phyloP scores from a whole-genome alignment of 1,139 yeast genomes.

The Spathaspora sp. region DNA sequence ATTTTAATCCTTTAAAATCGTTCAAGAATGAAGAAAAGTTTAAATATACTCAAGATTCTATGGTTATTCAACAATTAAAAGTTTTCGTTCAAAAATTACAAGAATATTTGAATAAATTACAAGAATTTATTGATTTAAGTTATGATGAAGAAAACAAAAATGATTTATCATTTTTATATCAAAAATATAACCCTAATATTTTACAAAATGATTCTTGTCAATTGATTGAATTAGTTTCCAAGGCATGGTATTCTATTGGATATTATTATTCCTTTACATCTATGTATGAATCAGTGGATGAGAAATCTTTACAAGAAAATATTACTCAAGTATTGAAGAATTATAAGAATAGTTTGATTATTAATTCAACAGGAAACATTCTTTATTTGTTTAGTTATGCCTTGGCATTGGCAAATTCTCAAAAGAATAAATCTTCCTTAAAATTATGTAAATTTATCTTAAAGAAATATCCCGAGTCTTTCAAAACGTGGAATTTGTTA shows the following conservation, averaged over 20 bases:
- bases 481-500: conserved; percentile 47
- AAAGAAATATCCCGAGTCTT: conserved; percentile 44
- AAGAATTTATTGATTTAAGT: conserved; percentile 25
- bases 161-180: conserved; percentile 38
- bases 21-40: conserved; percentile 21
- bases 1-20: conserved; percentile 40
- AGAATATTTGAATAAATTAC: conserved; percentile 25
- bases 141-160: conserved; percentile 27
- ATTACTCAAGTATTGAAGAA: conserved; percentile 20
- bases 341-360: conserved; percentile 39
- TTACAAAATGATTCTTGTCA: conserved; percentile 30
- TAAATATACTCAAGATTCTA: conserved; percentile 24
- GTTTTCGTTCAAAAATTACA: conserved; percentile 20
- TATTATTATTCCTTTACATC: conserved; percentile 32
- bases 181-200: conserved; percentile 36
- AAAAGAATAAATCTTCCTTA: conserved; percentile 27
- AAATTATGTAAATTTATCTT: conserved; percentile 44
- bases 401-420: conserved; percentile 31
- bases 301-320: conserved; percentile 18
- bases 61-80: conserved; percentile 23
- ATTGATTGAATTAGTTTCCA: conserved; percentile 32
- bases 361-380: conserved; percentile 40
- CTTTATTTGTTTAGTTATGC: conserved; percentile 38
- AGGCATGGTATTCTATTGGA: conserved; percentile 43
- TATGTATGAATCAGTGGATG: conserved; percentile 27